Base-by-base conservation (phyloP, 495 filamentous ascomycete genomes). In the Physcia stellaris region DNA sequence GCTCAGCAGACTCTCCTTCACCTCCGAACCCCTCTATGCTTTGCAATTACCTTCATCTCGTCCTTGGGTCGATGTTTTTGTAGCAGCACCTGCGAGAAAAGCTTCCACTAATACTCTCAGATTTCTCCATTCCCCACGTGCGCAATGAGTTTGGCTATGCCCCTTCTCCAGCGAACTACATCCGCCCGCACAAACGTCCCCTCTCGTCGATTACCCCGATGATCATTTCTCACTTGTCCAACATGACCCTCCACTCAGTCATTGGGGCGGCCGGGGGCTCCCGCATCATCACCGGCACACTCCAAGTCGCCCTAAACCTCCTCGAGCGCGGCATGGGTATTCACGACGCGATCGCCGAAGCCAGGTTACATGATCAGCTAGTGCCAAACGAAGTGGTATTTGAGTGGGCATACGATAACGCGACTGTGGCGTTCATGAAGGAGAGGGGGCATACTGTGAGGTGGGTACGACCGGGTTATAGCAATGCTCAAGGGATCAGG, bases 241-340 rank as follows among this genome's bases (percentile, higher is more conserved):
- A 86, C 48, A 70, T 72, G 1, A 68, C 66, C 5, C 53, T 88
- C 4, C 80, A 78, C 48, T 63, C 83, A 37, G 60, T 76, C 17
- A 69, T 80, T n/a, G 87, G 83, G 1, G 75, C 83, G 0, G 84
- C 86, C 0, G 87, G 87, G 11, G 87, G 87, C 9, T 83, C 77
- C n/a, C 69, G 82, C 3, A 95, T 94, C 55, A 87, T 88, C 56
- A 92, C 83, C 0, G 63, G 82, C 0, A 86, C 80, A 0, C 67
- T 85, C 22, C 83, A 88, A 55, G 75, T 68, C 32, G 66, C 84
- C 21, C 73, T 78, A 39, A 66, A 82, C 47, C 59, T 82, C 2
- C 60, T 95, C 0, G 80, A 87, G 35, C 63, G 69, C 15, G 61
- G 63, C 33, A 61, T 79, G 47, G 68, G 61, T 0, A 57, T 76